Conservation (phyloP, 1,284 basidiomycete species). For the Ustilago hordei region DNA sequence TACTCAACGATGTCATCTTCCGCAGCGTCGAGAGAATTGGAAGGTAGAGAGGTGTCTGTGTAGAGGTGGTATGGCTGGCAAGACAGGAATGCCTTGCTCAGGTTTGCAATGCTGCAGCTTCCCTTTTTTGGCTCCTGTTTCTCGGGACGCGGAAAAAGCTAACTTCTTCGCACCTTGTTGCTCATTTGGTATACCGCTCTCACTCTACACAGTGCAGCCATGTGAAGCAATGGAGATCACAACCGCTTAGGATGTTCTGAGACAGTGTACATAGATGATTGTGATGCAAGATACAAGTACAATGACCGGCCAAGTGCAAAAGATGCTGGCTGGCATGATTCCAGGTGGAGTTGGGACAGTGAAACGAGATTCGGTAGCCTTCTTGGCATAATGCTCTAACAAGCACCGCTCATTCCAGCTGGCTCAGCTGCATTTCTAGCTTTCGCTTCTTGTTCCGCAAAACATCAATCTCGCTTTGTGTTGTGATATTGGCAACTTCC, state of each 20-base stretch:
- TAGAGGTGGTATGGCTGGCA: neutral
- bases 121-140: conserved; percentile 5
- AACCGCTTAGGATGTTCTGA: neutral
- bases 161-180: neutral
- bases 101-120: neutral
- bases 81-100: neutral
- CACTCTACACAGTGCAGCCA: neutral
- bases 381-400: neutral
- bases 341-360: neutral
- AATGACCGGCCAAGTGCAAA: conserved; percentile 1
- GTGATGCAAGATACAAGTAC: conserved; percentile 27
- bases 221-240: neutral
- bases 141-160: conserved; percentile 31
- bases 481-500: conserved; percentile 88
- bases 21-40: neutral
- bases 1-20: conserved; percentile 21
- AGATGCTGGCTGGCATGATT: neutral
- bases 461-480: conserved; percentile 77
- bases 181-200: neutral
- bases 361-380: neutral
- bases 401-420: conserved; percentile 18
- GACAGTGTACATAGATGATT: conserved; percentile 2
- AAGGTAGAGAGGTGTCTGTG: neutral
- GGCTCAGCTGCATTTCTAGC: conserved; percentile 23
- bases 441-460: conserved; percentile 31